Percentiles rank a stretch among this genome's conserved stretches.
phyloP scores from a whole-genome alignment of 1,139 yeast species.

The Saccharomycopsis crataegensis region DNA sequence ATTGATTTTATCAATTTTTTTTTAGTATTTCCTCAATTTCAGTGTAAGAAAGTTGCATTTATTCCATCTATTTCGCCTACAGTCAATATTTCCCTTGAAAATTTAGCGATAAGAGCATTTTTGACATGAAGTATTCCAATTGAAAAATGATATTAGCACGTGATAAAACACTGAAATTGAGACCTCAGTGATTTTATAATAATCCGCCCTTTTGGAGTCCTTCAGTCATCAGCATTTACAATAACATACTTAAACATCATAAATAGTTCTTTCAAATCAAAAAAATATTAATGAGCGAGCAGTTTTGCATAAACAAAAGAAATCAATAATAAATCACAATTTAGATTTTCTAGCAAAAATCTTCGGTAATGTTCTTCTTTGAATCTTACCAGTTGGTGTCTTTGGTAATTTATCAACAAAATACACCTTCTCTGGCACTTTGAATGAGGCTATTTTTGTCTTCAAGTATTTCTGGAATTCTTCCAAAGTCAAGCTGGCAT shows the following conservation, averaged over 20 bases:
- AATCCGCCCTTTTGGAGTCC: too few species aligned
- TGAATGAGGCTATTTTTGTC: conserved; percentile 43
- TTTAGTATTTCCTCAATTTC: neutral
- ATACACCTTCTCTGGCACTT: conserved; percentile 48
- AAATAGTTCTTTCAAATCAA: neutral
- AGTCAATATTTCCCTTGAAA: too few species aligned
- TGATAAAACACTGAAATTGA: too few species aligned
- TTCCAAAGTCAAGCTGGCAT: conserved; percentile 30
- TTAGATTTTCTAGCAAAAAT: conserved; percentile 33
- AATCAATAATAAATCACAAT: conserved; percentile 20
- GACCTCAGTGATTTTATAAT: too few species aligned
- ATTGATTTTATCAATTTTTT: neutral
- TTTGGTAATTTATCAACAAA: conserved; percentile 58
- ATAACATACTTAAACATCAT: too few species aligned
- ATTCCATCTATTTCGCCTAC: neutral
- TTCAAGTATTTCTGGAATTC: conserved; percentile 40
- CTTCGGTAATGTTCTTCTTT: conserved; percentile 50
- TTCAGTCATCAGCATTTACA: too few species aligned
- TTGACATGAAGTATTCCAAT: too few species aligned
- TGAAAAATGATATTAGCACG: too few species aligned
- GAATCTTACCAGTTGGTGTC: conserved; percentile 68
- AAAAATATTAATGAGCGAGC: neutral
- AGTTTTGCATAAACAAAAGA: neutral
- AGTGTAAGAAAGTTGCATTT: neutral
- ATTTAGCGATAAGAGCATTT: too few species aligned